Conservation (phyloP, 2,329 filamentous ascomycete species). For the Verticillium nonalfalfae region DNA sequence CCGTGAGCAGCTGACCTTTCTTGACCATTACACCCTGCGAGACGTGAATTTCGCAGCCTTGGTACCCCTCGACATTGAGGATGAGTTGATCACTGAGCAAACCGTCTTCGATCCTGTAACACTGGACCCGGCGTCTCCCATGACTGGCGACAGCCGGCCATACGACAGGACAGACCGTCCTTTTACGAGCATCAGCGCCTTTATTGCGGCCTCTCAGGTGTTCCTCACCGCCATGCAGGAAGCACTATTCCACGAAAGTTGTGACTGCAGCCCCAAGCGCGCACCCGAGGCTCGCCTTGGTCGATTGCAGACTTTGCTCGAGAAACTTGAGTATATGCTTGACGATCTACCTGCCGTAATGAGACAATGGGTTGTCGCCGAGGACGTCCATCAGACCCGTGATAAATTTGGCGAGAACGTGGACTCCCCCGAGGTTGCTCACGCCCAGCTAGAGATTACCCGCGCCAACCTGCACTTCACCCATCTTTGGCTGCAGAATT, state of each 20-base stretch:
- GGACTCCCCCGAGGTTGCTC: neutral
- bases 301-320: constrained; percentile 17
- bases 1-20: constrained; percentile 16
- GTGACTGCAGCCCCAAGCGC: constrained; percentile 5
- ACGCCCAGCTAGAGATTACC: constrained; percentile 17
- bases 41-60: constrained; percentile 23
- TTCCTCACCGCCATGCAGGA: constrained; percentile 15
- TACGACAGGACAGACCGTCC: neutral
- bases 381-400: neutral
- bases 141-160: neutral
- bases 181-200: constrained; percentile 18
- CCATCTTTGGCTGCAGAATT: constrained; percentile 28
- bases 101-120: constrained; percentile 4
- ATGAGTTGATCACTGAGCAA: constrained; percentile 21
- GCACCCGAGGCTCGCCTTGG: constrained; percentile 10
- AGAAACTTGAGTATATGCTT: constrained; percentile 22
- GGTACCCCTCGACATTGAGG: constrained; percentile 22
- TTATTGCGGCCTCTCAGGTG: constrained; percentile 19
- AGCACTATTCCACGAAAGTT: constrained; percentile 8
- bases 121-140: constrained; percentile 1
- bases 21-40: constrained; percentile 19
- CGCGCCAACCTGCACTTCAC: constrained; percentile 27
- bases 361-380: constrained; percentile 14
- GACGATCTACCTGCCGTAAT: constrained; percentile 18
- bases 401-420: neutral